Percentiles rank a stretch among this genome's conserved stretches.
Conservation (phyloP, 441 rosid genomes). For the Pelargonium cotyledonis region DNA sequence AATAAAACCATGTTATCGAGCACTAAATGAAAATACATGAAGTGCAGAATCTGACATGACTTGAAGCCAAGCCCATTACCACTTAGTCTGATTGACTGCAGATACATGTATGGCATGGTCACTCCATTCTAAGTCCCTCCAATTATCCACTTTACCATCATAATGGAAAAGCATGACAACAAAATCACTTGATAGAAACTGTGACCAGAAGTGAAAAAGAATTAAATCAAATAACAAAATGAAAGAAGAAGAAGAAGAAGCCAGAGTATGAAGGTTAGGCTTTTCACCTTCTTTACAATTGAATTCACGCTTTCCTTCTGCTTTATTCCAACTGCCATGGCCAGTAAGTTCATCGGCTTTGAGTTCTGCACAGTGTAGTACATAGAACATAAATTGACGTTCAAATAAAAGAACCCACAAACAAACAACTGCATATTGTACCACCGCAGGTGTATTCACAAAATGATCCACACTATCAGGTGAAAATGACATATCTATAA, state of each 20-base stretch:
- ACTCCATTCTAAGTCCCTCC: conserved; percentile 75
- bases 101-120: conserved; percentile 55
- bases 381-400: not conserved
- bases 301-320: conserved; percentile 60
- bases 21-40: not conserved
- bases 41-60: not conserved
- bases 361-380: conserved; percentile 28
- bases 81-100: conserved; percentile 73
- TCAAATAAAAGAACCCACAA: not conserved
- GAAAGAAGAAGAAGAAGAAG: not conserved
- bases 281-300: conserved; percentile 60
- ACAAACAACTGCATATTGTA: not conserved
- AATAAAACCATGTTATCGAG: conserved; percentile 2
- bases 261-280: not conserved
- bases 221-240: conserved; percentile 5
- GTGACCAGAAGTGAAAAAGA: conserved; percentile 17
- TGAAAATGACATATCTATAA: not conserved
- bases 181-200: conserved; percentile 58
- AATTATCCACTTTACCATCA: conserved; percentile 65
- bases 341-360: conserved; percentile 45
- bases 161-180: conserved; percentile 76
- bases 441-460: not conserved
- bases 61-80: conserved; percentile 33
- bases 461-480: not conserved
- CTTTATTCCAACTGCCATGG: conserved; percentile 72